Base-by-base conservation (phyloP, 2,329 filamentous ascomycete genomes). In the Ascochyta rabiei region DNA sequence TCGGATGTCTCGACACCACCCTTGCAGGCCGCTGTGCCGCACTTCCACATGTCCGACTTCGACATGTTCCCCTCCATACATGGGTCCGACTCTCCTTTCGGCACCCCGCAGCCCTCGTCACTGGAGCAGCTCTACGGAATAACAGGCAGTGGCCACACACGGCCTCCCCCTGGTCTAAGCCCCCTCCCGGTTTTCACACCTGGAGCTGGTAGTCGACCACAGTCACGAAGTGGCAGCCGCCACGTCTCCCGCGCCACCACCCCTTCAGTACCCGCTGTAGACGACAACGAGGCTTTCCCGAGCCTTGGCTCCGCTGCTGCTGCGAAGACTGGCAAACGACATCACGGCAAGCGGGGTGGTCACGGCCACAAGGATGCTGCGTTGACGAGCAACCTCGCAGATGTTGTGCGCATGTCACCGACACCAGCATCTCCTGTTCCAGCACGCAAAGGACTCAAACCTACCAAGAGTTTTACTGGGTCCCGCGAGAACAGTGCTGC, bases 211-310 rank as follows among this genome's bases (percentile, higher is more conserved):
- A 86, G 86, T 49, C 88, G 88, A 23, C 84, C 90, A 21, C 86
- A 89, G 58, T 98, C 95, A 23, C 87, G 93, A 48, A 92, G 92
- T 15, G 86, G 86, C 57, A 98, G 93, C 72, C 87, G 93, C 31
- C 90, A 92, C 67, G 89, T 90, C 53, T 82, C 86, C 43, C 82
- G 85, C 39, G 82, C 86, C 28, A 72, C 81, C 13, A 85, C 86
- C 24, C 85, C 86, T 28, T 82, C 86, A 21, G 89, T 90, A 13
- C 89, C 89, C 26, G 86, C 90, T 18, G 87, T 96, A 21, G 93
- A 98, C 71, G 95, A 99, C 68, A 93, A 91, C 18, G 95, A 99
- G 69, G 95, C 93, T 0, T 99, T 99, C 68, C 95, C 95, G 7
- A 90, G 89, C 8, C 83, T 99, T 2, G 91, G 91, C 6, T 90